Conservation (phyloP, 495 filamentous ascomycete species). For the Clohesyomyces aquaticus region DNA sequence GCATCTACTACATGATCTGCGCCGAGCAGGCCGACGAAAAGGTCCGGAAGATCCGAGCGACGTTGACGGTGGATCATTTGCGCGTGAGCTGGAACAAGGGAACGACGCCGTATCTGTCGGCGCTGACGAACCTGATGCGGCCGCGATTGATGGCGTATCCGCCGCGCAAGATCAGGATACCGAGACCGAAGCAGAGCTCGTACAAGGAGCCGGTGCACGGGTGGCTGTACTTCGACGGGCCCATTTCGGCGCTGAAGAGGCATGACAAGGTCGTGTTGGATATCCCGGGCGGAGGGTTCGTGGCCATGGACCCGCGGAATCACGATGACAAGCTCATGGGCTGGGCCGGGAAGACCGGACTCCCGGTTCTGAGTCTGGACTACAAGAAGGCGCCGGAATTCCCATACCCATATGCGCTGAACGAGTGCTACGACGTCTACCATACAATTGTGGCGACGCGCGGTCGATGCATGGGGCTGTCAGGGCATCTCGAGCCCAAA, state of each 20-base stretch:
- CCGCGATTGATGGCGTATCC: conserved; percentile 78
- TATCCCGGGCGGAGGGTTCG: conserved; percentile 92
- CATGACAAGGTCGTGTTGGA: conserved; percentile 84
- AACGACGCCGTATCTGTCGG: conserved; percentile 77
- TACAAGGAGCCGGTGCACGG: conserved; percentile 82
- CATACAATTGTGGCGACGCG: conserved; percentile 72
- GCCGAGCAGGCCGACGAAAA: conserved; percentile 97
- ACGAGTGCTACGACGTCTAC: conserved; percentile 97
- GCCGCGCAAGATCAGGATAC: conserved; percentile 80
- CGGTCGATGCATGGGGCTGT: conserved; percentile 81
- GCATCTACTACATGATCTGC: conserved; percentile 84
- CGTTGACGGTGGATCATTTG: conserved; percentile 87
- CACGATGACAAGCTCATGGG: conserved; percentile 90
- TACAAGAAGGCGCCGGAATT: conserved; percentile 94
- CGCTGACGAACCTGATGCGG: conserved; percentile 69
- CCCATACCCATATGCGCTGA: conserved; percentile 92
- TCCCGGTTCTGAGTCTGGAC: conserved; percentile 87
- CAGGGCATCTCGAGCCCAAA: conserved; percentile 69
- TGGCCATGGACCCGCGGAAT: conserved; percentile 89
- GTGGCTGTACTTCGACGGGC: conserved; percentile 95
- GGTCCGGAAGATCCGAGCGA: conserved; percentile 82
- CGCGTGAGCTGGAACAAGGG: conserved; percentile 95
- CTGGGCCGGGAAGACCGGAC: conserved; percentile 82
- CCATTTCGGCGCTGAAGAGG: conserved; percentile 72
- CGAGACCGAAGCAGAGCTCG: conserved; percentile 72